Percentiles rank a stretch among this genome's conserved stretches.
These are phyloP conservation scores for Pochonia chlamydosporia DNA, from an alignment of 2,329 filamentous ascomycete genomes.

Conservation along the genomic window DNA sequence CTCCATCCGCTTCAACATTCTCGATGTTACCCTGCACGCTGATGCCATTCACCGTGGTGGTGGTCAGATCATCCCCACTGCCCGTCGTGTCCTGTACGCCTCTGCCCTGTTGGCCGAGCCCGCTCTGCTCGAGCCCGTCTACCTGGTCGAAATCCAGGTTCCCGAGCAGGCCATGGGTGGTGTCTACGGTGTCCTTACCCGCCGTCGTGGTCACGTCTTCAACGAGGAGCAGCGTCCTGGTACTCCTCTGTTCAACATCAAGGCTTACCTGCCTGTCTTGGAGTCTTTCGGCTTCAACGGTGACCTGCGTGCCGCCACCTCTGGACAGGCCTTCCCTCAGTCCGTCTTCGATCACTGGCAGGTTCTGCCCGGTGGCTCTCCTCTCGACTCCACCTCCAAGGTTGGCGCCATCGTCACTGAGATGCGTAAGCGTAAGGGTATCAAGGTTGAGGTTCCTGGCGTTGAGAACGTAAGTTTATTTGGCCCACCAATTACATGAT, in stretches of 20 bases:
- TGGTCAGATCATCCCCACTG: constrained; percentile 97
- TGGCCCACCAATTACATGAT: not conserved
- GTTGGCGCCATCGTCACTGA: constrained; percentile 75
- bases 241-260: constrained; percentile 99
- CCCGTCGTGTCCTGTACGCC: constrained; percentile 96
- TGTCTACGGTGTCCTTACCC: constrained; percentile 98
- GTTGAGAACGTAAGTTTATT: constrained; percentile 81
- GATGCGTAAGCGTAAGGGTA: constrained; percentile 99
- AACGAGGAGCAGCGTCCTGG: constrained; percentile 95
- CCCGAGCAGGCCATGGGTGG: constrained; percentile 98
- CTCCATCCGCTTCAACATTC: constrained; percentile 94
- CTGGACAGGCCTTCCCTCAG: constrained; percentile 98
- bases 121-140: constrained; percentile 91
- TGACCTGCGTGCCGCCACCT: constrained; percentile 89
- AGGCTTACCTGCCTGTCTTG: constrained; percentile 93
- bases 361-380: constrained; percentile 87
- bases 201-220: constrained; percentile 98
- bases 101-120: constrained; percentile 86
- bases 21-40: constrained; percentile 98
- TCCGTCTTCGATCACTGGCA: constrained; percentile 99
- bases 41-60: constrained; percentile 99
- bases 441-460: constrained; percentile 91
- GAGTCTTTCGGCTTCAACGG: constrained; percentile 99
- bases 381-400: constrained; percentile 77
- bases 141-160: constrained; percentile 98